phyloP scores from a whole-genome alignment of 257 asterid genomes.

The Fraxinus anomala region DNA sequence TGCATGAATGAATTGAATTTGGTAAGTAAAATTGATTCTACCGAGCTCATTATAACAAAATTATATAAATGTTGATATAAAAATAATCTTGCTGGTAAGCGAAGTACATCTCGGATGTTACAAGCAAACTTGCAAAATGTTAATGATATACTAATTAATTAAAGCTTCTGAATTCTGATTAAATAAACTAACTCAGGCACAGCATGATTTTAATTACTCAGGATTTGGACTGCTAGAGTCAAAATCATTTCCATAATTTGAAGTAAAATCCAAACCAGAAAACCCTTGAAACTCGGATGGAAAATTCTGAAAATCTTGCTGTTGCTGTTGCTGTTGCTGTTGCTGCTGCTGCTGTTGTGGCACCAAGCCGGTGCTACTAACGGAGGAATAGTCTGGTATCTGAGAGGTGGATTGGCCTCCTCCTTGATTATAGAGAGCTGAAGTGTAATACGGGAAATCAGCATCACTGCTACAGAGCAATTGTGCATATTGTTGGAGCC shows the following conservation, averaged over 20 bases:
- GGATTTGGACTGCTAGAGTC: conserved; percentile 26
- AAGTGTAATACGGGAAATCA: conserved; percentile 54
- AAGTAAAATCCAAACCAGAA: conserved; percentile 29
- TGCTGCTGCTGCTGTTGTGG: conserved; percentile 24
- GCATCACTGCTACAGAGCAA: conserved; percentile 65
- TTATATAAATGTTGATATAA: no score
- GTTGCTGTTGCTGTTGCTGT: conserved; percentile 31
- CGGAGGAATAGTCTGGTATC: conserved; percentile 10
- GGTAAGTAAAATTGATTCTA: no score
- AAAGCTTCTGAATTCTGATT: background rate
- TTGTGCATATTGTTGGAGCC: conserved; percentile 70
- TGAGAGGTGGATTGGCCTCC: conserved; percentile 14
- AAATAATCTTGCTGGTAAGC: no score
- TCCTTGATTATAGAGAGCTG: conserved; percentile 48
- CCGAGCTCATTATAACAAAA: no score
- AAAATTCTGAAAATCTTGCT: conserved; percentile 23
- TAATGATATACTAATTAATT: no score
- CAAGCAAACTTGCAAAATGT: no score
- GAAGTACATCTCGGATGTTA: no score
- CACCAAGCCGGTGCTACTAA: background rate
- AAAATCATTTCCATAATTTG: conserved; percentile 34
- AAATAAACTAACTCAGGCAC: background rate
- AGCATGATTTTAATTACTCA: background rate
- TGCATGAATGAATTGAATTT: no score
- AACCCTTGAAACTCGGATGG: conserved; percentile 30